phyloP scores from a whole-genome alignment of 257 asterid genomes.

The Orobanche coerulescens region DNA sequence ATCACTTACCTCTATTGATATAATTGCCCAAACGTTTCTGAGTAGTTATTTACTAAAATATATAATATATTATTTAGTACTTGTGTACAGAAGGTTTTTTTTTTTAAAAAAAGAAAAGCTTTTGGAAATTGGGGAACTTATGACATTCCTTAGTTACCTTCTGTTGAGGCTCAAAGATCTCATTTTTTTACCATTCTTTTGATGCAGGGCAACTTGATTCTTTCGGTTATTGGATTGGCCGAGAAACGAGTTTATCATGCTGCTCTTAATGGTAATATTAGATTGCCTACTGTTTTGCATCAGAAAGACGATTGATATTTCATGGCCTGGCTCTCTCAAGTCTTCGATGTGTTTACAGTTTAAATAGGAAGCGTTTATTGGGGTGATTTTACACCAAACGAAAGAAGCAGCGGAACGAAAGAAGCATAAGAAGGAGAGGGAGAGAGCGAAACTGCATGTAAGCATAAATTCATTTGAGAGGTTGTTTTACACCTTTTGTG shows the following conservation, averaged over 20 bases:
- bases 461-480: too few species aligned
- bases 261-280: slow-evolving; percentile 87
- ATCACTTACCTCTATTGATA: too few species aligned
- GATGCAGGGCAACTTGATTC: slow-evolving; percentile 73
- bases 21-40: too few species aligned
- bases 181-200: slow-evolving; percentile 7
- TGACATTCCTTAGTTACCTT: background rate
- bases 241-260: slow-evolving; percentile 89
- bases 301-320: slow-evolving; percentile 79
- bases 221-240: slow-evolving; percentile 79
- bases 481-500: too few species aligned
- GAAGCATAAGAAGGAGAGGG: too few species aligned
- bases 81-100: background rate
- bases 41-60: too few species aligned
- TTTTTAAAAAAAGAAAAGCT: too few species aligned
- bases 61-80: too few species aligned
- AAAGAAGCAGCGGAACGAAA: too few species aligned
- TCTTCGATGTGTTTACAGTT: slow-evolving; percentile 31
- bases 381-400: slow-evolving; percentile 28
- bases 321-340: slow-evolving; percentile 45
- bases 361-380: too few species aligned
- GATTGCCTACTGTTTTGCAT: slow-evolving; percentile 76
- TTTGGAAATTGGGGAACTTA: background rate
- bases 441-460: too few species aligned
- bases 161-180: slow-evolving; percentile 9